Base-by-base conservation (phyloP, 2,329 filamentous ascomycete genomes). In the Ascosphaera apis region DNA sequence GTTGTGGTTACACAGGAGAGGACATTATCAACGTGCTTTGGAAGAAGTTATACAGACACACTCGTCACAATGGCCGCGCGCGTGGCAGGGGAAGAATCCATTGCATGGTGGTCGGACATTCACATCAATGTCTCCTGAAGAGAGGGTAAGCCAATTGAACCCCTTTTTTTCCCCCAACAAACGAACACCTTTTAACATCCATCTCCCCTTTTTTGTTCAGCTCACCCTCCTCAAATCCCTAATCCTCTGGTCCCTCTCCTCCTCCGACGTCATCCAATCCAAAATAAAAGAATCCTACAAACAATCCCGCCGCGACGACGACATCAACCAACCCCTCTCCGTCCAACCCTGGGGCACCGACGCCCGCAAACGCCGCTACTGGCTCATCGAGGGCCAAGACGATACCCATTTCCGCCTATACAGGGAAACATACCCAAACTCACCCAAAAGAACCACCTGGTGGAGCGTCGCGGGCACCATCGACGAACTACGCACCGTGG, bases 361-460 rank as follows among this genome's bases (percentile, higher is more conserved):
- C 52, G 81, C 79, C 43, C 75, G 92, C 47, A 91, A 88, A 61
- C 74, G 88, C 38, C 74, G 83, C 40, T 98, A 95, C 56, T 98
- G 78, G 61, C 63, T 98, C 34, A 70, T 98, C 42, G 88, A 98
- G 56, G 88, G 88, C 9, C 70, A 81, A 45, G 86, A 95, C 47
- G 84, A 98, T 54, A 95, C 86, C 3, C 69, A 78, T 42, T 98
- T 98, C 55, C 72, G 88, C 42, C 69, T 98, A 32, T 98, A 98
- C 54, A 70, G 88, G 36, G 88, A 98, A 56, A 86, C 80, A 56
- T 91, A 91, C 48, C 77, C 47, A 11, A 44, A 81, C 9, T 72
- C 73, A 3, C 67, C 76, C 21, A 69, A 69, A 48, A 69, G 77
- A 33, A 76, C 76, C 41, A 82, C 80, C 16, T 98, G 88, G 88